Evolutionary conservation across 164 flowering plant species (phyloP).

Genomic region (Warburgia ugandensis): DNA sequence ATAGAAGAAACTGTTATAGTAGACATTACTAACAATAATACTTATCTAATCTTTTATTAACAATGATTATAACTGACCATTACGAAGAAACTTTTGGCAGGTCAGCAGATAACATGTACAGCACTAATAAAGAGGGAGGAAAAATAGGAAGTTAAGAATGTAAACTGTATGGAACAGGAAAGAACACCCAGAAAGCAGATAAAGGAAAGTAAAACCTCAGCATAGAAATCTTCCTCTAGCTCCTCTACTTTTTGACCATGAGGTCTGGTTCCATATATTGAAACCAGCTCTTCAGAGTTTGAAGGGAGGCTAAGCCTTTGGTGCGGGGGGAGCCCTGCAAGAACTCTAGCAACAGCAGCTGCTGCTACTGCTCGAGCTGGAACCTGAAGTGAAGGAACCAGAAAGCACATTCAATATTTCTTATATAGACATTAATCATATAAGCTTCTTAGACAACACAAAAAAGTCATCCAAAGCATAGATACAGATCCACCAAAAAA

Average conservation of each 20-base stretch:
- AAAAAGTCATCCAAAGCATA: no score
- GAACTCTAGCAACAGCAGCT: slow-evolving; percentile 90
- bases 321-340: slow-evolving; percentile 85
- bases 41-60: no score
- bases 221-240: slow-evolving; percentile 82
- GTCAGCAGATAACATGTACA: no score
- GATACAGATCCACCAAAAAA: no score
- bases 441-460: no score
- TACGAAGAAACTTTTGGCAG: no score
- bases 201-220: slow-evolving; percentile 49
- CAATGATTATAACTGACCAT: no score
- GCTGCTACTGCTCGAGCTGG: slow-evolving; percentile 96
- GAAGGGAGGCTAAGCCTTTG: slow-evolving; percentile 63
- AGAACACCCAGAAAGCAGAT: not conserved
- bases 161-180: not conserved
- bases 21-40: no score
- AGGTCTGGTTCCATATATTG: slow-evolving; percentile 75
- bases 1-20: no score
- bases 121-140: no score
- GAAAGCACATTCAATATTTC: no score
- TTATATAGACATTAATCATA: no score
- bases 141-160: not conserved
- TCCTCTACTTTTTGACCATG: slow-evolving; percentile 55
- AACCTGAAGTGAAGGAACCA: slow-evolving; percentile 39
- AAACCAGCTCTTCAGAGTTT: slow-evolving; percentile 70